These are phyloP conservation scores for Vigna reflexopilosa DNA, from an alignment of 306 rosid species.

Conservation along the genomic window DNA sequence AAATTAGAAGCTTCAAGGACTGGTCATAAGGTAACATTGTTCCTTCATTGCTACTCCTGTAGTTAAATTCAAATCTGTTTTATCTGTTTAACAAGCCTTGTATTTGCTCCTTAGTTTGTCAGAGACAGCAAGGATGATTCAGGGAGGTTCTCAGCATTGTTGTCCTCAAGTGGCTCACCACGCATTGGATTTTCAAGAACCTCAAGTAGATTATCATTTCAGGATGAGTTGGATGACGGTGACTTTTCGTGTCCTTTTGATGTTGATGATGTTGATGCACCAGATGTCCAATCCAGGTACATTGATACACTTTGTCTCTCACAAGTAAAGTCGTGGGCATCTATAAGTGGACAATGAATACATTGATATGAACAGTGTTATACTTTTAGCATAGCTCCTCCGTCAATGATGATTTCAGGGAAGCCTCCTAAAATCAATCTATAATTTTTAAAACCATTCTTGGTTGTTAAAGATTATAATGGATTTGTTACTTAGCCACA, in stretches of 20 bases:
- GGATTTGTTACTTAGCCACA: not conserved
- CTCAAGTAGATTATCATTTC: conserved; percentile 87
- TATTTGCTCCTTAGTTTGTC: conserved; percentile 54
- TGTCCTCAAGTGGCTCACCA: conserved; percentile 89
- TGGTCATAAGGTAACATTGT: conserved; percentile 68
- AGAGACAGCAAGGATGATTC: conserved; percentile 86
- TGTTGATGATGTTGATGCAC: conserved; percentile 81
- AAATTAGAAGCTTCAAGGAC: conserved; percentile 68
- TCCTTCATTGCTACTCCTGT: conserved; percentile 40
- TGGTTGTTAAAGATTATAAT: conserved; percentile 11
- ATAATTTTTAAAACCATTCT: conserved; percentile 12
- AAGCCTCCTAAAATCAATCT: conserved; percentile 4
- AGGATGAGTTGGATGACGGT: conserved; percentile 80
- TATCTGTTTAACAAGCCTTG: conserved; percentile 43
- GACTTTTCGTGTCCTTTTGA: conserved; percentile 81
- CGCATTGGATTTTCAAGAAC: conserved; percentile 82
- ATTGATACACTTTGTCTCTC: conserved; percentile 32
- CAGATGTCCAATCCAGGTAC: conserved; percentile 71
- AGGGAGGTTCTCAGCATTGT: conserved; percentile 81
- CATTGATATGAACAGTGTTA: conserved; percentile 2
- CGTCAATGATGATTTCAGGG: conserved; percentile 19
- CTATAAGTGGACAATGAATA: conserved; percentile 16
- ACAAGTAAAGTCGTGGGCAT: conserved; percentile 31
- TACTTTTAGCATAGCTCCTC: conserved; percentile 29
- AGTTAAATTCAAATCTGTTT: conserved; percentile 34